These are phyloP conservation scores for Aspergillus sp. DNA, from an alignment of 2,329 filamentous ascomycete genomes.

Conservation along the genomic window DNA sequence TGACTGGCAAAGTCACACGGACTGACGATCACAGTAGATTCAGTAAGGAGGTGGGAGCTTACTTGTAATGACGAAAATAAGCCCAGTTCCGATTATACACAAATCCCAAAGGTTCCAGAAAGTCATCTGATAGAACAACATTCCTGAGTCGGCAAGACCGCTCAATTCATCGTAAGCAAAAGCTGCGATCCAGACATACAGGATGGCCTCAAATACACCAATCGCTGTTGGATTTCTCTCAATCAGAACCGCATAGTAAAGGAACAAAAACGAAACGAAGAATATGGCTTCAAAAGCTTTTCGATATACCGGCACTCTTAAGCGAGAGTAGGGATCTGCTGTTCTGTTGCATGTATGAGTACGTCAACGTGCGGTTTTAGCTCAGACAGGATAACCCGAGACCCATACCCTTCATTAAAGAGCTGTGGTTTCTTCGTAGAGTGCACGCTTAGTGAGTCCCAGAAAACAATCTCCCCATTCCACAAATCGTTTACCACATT, in stretches of 20 bases:
- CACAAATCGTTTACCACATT: conserved; percentile 82
- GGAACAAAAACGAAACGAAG: conserved; percentile 70
- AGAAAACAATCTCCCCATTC: conserved; percentile 84
- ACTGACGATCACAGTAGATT: not conserved
- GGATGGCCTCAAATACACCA: conserved; percentile 66
- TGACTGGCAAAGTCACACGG: not conserved
- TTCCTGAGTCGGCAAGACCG: conserved; percentile 81
- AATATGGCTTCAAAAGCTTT: conserved; percentile 83
- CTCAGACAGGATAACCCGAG: not conserved
- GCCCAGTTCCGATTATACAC: conserved; percentile 71
- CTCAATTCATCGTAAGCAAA: conserved; percentile 87
- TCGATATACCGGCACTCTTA: conserved; percentile 78
- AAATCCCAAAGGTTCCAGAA: conserved; percentile 77
- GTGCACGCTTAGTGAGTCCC: conserved; percentile 73
- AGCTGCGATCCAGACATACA: conserved; percentile 83
- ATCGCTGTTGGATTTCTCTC: conserved; percentile 67
- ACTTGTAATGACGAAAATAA: conserved; percentile 71
- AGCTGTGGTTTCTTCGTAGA: conserved; percentile 73
- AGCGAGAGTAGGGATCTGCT: conserved; percentile 71
- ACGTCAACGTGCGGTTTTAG: not conserved
- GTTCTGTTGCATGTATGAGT: conserved; percentile 41
- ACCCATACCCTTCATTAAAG: conserved; percentile 61
- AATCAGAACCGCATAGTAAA: conserved; percentile 86
- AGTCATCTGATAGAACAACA: conserved; percentile 79
- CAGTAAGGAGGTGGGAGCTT: conserved; percentile 40